phyloP scores from a whole-genome alignment of 768 basidiomycete genomes.

The Pisolithus orientalis region DNA sequence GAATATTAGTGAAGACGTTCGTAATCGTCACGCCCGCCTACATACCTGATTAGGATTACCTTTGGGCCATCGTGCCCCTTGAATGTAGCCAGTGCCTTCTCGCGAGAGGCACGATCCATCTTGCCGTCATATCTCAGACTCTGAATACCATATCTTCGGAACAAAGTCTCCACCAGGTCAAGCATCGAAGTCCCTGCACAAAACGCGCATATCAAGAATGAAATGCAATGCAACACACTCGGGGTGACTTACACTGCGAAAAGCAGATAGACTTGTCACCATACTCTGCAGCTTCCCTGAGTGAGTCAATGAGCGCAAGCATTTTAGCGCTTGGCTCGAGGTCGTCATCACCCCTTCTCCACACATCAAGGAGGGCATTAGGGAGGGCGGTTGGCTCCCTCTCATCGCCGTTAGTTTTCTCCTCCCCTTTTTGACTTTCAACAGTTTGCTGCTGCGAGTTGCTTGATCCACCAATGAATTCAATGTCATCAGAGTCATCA shows the following conservation, averaged over 20 bases:
- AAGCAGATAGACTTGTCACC: conserved; percentile 70
- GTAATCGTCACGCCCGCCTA: conserved; percentile 14
- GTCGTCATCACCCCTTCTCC: conserved; percentile 55
- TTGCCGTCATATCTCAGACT: conserved; percentile 62
- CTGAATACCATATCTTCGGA: conserved; percentile 52
- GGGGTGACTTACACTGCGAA: conserved; percentile 52
- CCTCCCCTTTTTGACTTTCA: conserved; percentile 22
- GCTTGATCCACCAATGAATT: not conserved
- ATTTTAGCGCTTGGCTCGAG: conserved; percentile 68
- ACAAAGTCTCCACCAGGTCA: conserved; percentile 54
- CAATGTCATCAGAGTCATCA: conserved; percentile 20
- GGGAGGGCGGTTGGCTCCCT: conserved; percentile 29
- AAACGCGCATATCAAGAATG: not conserved
- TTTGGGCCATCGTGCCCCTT: conserved; percentile 51
- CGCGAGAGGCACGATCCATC: conserved; percentile 52
- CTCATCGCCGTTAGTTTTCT: conserved; percentile 18
- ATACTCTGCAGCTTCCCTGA: conserved; percentile 52
- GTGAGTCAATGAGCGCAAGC: conserved; percentile 45
- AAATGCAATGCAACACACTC: not conserved
- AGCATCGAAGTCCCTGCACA: conserved; percentile 68
- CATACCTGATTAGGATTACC: conserved; percentile 69
- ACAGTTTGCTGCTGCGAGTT: not conserved
- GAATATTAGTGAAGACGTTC: not conserved
- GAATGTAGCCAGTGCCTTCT: conserved; percentile 45
- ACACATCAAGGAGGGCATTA: conserved; percentile 42